Base-by-base conservation (phyloP, 495 filamentous ascomycete species). In the Penicillium steckii region DNA sequence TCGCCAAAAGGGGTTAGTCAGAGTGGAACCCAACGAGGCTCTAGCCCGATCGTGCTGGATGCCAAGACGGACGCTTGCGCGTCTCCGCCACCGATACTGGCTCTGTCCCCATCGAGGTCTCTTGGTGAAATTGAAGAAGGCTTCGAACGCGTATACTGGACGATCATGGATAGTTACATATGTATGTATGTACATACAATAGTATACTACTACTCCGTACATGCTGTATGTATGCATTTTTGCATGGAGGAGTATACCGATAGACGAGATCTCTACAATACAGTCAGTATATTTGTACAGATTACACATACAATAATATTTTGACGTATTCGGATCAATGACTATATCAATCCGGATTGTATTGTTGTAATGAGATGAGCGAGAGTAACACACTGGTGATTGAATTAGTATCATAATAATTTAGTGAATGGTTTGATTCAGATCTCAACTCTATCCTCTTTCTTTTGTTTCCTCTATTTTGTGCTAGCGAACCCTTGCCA, bases 41-140 rank as follows among this genome's bases (percentile, higher is more conserved):
- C 65, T 68, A 65, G 68, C 62, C 67, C 66, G 64, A 75, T 73
- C 70, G 59, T 54, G 58, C 57, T 18, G 54, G 47, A 38, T 59
- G 69, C 71, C 73, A 76, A 74, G 73, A 71, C 68, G 65, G 60
- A 68, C 59, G 71, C 71, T 75, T 76, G 72, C 72, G 72, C 67
- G 72, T 73, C 72, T 73, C 72, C 69, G 57, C 57, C 57, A 52
- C 57, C 48, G 27, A 41, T 43, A 41, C 44, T 42, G 52, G 19
- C 43, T 15, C 37, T 55, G 52, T 8, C 44, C 30, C 56, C 55
- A 50, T 47, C 48, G 30, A 44, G 48, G 30, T 41, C 42, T 27
- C 19, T 41, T 22, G 21, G 38, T n/a, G 48, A 57, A 49, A 53
- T 52, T 59, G 38, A 29, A 45, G 44, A 50, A n/a, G 55, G 46